These are phyloP conservation scores for Penicillium manginii DNA, from an alignment of 495 filamentous ascomycete genomes.

Conservation along the genomic window DNA sequence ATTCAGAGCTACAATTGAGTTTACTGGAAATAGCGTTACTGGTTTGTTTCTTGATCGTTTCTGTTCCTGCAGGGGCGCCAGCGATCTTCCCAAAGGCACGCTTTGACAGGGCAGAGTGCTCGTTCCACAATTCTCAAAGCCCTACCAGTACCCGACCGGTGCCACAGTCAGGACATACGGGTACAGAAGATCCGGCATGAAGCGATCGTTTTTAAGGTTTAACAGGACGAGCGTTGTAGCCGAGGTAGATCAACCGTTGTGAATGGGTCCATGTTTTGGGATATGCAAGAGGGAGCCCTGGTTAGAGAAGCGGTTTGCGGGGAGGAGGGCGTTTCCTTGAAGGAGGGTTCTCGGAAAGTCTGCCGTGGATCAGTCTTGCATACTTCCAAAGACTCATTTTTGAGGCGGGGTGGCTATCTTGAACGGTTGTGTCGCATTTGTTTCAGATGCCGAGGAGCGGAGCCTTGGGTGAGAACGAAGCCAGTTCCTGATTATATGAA, in stretches of 20 bases:
- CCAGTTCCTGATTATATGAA: neutral
- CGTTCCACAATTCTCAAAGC: neutral
- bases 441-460: neutral
- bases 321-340: neutral
- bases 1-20: neutral
- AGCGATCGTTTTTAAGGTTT: neutral
- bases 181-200: neutral
- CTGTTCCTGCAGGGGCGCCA: neutral
- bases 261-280: neutral
- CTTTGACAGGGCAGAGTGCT: neutral
- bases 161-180: neutral
- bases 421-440: neutral
- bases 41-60: neutral
- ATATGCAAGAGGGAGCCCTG: neutral
- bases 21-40: neutral
- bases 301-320: neutral
- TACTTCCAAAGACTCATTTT: neutral
- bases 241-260: constrained; percentile 6
- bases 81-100: neutral
- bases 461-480: neutral
- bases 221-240: neutral
- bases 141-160: neutral
- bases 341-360: neutral
- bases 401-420: neutral
- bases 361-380: neutral